phyloP scores from a whole-genome alignment of 495 filamentous ascomycete genomes.

The Tuber indicum region DNA sequence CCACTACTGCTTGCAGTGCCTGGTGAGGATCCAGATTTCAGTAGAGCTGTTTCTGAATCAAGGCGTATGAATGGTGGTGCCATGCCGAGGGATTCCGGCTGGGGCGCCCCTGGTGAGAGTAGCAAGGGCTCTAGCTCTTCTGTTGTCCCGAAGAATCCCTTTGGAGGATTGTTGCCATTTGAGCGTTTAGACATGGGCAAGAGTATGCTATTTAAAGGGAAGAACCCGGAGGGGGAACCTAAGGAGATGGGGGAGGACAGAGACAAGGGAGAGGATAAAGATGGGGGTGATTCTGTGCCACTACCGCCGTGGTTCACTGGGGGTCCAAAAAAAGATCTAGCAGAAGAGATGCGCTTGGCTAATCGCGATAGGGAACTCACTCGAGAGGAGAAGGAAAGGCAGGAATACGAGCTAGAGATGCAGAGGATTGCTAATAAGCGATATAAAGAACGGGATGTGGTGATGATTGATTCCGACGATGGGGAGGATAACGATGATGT shows the following conservation, averaged over 20 bases:
- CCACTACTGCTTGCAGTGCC: slow-evolving; percentile 26
- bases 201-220: slow-evolving; percentile 39
- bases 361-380: slow-evolving; percentile 23
- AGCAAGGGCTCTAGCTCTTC: slow-evolving; percentile 36
- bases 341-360: slow-evolving; percentile 47
- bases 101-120: slow-evolving; percentile 41
- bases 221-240: slow-evolving; percentile 27
- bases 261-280: slow-evolving; percentile 44
- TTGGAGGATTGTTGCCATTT: slow-evolving; percentile 81
- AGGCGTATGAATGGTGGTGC: slow-evolving; percentile 46
- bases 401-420: slow-evolving; percentile 11
- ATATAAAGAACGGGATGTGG: slow-evolving; percentile 45
- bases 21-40: slow-evolving; percentile 48
- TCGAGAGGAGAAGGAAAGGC: slow-evolving; percentile 24
- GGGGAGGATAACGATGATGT: slow-evolving; percentile 47
- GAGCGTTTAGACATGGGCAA: slow-evolving; percentile 68
- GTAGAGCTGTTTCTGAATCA: slow-evolving; percentile 51
- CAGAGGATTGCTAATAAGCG: slow-evolving; percentile 31
- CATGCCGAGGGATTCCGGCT: slow-evolving; percentile 44
- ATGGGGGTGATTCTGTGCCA: slow-evolving; percentile 55
- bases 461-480: slow-evolving; percentile 47
- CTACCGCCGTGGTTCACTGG: slow-evolving; percentile 83
- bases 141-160: slow-evolving; percentile 45
- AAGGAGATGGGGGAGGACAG: slow-evolving; percentile 29
- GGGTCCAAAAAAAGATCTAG: slow-evolving; percentile 49